Percentiles rank a stretch among this genome's conserved stretches.
Evolutionary conservation across 2,329 filamentous ascomycete genomes (phyloP).

Genomic region (Cytospora piceae): DNA sequence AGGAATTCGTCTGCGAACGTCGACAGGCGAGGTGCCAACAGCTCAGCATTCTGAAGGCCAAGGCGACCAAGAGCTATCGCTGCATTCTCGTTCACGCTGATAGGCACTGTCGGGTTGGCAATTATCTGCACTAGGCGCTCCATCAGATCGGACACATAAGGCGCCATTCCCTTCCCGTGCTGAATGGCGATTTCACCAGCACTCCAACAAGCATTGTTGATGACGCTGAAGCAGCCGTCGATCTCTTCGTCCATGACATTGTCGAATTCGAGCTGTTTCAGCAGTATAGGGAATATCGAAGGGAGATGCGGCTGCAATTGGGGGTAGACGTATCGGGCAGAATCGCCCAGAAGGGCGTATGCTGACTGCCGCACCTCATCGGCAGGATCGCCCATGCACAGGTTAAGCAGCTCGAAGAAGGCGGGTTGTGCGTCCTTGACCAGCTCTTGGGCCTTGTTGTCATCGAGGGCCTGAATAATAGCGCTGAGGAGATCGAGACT

Average conservation of each 20-base stretch:
- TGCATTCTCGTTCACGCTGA: conserved; percentile 89
- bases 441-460: conserved; percentile 73
- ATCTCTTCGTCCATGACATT: conserved; percentile 76
- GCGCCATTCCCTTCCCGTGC: conserved; percentile 72
- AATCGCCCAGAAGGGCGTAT: conserved; percentile 92
- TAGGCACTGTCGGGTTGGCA: conserved; percentile 80
- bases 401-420: conserved; percentile 87
- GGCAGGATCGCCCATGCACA: conserved; percentile 89
- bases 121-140: conserved; percentile 81
- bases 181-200: conserved; percentile 89
- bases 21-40: conserved; percentile 76
- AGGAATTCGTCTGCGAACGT: conserved; percentile 85
- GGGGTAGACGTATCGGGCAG: conserved; percentile 87
- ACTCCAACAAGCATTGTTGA: conserved; percentile 99
- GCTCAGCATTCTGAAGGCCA: conserved; percentile 76
- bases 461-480: conserved; percentile 86
- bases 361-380: conserved; percentile 96
- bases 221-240: conserved; percentile 84
- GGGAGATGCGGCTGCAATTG: conserved; percentile 76
- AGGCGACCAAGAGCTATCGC: conserved; percentile 89
- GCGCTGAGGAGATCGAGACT: conserved; percentile 91
- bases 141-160: conserved; percentile 77
- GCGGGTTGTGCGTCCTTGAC: conserved; percentile 75
- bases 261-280: conserved; percentile 85
- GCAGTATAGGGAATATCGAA: conserved; percentile 76